phyloP scores from a whole-genome alignment of 83 land plant species.

The Larix sibirica region DNA sequence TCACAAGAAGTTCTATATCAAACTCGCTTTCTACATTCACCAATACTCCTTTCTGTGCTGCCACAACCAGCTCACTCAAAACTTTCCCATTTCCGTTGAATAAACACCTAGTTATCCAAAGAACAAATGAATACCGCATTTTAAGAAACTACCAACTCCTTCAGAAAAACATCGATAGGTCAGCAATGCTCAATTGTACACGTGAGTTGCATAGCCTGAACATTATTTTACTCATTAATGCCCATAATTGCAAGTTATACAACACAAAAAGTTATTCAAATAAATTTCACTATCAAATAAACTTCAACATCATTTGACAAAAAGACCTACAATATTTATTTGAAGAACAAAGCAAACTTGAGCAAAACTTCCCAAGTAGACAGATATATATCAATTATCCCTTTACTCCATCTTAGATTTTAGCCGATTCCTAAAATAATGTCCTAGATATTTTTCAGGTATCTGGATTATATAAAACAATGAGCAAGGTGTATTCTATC shows the following conservation, averaged over 20 bases:
- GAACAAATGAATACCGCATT: neutral
- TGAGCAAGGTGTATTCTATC: neutral
- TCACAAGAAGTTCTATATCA: conserved; percentile 35
- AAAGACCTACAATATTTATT: neutral
- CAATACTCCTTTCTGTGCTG: conserved; percentile 46
- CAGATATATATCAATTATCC: neutral
- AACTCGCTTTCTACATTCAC: conserved; percentile 55
- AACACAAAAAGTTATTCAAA: neutral
- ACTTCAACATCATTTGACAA: neutral
- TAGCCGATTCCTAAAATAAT: neutral
- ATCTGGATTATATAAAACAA: neutral
- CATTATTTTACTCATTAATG: neutral
- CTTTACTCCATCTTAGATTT: neutral
- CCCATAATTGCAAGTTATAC: neutral
- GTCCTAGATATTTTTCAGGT: neutral
- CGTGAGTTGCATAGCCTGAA: neutral
- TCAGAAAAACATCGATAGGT: neutral
- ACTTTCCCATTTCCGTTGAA: conserved; percentile 60
- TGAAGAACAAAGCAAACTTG: neutral
- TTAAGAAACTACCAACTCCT: neutral
- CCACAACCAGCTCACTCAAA: conserved; percentile 38
- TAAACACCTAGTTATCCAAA: conserved; percentile 33
- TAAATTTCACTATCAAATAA: neutral
- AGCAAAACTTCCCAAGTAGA: neutral
- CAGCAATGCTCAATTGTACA: neutral